phyloP scores from a whole-genome alignment of 1,139 yeast genomes.

The Taiozyma sp. region DNA sequence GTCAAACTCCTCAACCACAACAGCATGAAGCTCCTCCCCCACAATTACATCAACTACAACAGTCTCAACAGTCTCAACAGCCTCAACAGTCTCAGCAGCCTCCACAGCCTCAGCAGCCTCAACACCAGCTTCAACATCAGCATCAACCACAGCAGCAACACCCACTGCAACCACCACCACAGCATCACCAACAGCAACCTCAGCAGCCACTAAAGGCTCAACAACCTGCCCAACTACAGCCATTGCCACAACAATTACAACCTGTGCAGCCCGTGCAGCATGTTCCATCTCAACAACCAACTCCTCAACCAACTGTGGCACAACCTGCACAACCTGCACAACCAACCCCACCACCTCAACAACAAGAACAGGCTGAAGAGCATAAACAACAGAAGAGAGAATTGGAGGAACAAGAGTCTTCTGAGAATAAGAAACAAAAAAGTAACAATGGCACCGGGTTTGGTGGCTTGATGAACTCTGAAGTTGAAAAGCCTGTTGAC shows the following conservation, averaged over 20 bases:
- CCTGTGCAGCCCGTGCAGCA: neutral
- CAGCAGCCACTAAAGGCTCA: conserved; percentile 10
- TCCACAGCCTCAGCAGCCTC: conserved; percentile 11
- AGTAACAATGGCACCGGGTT: neutral
- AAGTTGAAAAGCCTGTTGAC: conserved; percentile 3
- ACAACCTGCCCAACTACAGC: conserved; percentile 12
- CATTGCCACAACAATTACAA: conserved; percentile 3
- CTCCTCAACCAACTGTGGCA: conserved; percentile 5
- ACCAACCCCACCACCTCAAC: neutral
- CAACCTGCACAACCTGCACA: neutral
- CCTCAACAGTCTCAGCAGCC: conserved; percentile 8
- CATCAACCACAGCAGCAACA: conserved; percentile 2
- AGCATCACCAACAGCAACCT: conserved; percentile 6
- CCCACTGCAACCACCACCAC: conserved; percentile 5
- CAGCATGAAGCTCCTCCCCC: conserved; percentile 10
- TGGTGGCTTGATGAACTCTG: neutral
- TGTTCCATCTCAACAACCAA: conserved; percentile 5
- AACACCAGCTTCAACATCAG: conserved; percentile 11
- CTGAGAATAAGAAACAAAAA: neutral
- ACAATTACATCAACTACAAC: conserved; percentile 6
- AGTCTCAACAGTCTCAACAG: conserved; percentile 14
- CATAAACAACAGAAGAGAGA: conserved; percentile 3
- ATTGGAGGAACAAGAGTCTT: neutral
- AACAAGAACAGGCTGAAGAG: neutral
- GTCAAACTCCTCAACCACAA: conserved; percentile 24